These are phyloP conservation scores for Alternaria sp. DNA, from an alignment of 2,329 filamentous ascomycete genomes.

Conservation along the genomic window DNA sequence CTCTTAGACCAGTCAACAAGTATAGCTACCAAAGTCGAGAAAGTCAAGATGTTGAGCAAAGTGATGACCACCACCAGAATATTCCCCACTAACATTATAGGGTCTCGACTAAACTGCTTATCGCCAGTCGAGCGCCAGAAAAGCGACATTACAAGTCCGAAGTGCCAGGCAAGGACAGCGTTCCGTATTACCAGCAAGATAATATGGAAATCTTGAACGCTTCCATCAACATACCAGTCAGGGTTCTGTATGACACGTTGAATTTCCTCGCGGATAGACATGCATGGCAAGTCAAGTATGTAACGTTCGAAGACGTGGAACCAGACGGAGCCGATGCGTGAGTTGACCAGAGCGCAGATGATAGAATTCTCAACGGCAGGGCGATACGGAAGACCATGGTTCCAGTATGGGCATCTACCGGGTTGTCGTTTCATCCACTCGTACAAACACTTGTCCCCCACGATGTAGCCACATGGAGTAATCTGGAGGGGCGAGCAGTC, in stretches of 20 bases:
- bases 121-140: neutral
- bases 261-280: neutral
- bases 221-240: neutral
- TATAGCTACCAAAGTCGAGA: neutral
- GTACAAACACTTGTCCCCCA: neutral
- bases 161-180: neutral
- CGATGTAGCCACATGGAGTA: neutral
- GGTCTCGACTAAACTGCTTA: neutral
- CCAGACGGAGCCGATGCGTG: neutral
- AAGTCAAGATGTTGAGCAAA: neutral
- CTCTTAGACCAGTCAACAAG: neutral
- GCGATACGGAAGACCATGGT: neutral
- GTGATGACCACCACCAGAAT: neutral
- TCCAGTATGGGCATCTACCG: neutral
- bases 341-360: neutral
- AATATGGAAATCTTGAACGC: neutral
- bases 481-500: neutral
- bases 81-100: neutral
- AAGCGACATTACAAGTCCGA: neutral
- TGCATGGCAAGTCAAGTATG: neutral
- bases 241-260: neutral
- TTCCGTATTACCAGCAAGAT: neutral
- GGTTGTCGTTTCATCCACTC: neutral
- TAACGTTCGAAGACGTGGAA: neutral
- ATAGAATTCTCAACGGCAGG: neutral